Conservation (phyloP, 2,329 filamentous ascomycete genomes). For the Blastomyces percursus region DNA sequence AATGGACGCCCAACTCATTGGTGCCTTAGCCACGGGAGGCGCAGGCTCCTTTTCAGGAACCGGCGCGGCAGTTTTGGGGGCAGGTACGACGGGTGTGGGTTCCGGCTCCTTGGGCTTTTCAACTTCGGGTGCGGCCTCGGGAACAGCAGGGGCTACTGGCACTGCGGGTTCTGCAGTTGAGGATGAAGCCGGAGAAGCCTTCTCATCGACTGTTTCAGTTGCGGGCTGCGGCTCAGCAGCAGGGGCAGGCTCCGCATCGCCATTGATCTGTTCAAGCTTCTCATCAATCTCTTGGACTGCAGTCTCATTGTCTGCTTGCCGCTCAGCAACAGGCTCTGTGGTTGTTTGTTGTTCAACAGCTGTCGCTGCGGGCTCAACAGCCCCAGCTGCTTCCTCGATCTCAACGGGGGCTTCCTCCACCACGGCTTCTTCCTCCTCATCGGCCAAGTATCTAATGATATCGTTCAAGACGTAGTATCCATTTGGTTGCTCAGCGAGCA, state of each 20-base stretch:
- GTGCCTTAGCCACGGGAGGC: constrained; percentile 40
- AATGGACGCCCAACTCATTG: constrained; percentile 55
- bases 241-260: constrained; percentile 25
- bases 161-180: constrained; percentile 7
- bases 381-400: constrained; percentile 36
- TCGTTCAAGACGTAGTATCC: constrained; percentile 98
- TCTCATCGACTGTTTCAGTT: constrained; percentile 21
- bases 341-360: constrained; percentile 39
- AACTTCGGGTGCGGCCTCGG: constrained; percentile 28
- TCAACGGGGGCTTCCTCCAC: constrained; percentile 28
- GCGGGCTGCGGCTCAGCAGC: constrained; percentile 20
- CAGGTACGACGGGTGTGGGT: constrained; percentile 45
- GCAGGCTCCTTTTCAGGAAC: constrained; percentile 44
- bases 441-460: constrained; percentile 87
- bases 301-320: constrained; percentile 29
- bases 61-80: constrained; percentile 33
- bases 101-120: constrained; percentile 56
- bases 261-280: constrained; percentile 59
- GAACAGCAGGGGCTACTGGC: constrained; percentile 4
- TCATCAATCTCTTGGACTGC: constrained; percentile 54
- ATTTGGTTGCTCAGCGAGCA: constrained; percentile 88
- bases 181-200: constrained; percentile 28
- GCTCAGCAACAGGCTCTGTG: constrained; percentile 23
- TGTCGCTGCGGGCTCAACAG: constrained; percentile 23
- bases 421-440: constrained; percentile 55